Evolutionary conservation across 148 eudicot genomes (phyloP).

Genomic region (Spergularia bocconei): DNA sequence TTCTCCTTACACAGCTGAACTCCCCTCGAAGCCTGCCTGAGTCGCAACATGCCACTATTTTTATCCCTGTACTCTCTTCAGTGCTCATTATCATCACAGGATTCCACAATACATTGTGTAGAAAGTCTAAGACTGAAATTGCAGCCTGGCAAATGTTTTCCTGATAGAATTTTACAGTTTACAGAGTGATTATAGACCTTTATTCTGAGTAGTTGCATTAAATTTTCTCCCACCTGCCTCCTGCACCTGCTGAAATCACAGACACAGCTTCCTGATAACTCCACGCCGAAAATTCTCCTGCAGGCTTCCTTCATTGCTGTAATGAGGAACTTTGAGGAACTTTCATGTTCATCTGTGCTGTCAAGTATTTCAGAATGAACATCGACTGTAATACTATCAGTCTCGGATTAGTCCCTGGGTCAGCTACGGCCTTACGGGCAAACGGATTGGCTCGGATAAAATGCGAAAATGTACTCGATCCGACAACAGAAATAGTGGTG

Average conservation of each 20-base stretch:
- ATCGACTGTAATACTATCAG: not conserved
- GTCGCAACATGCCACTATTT: slow-evolving; percentile 44
- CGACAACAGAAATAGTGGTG: slow-evolving; percentile 22
- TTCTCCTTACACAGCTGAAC: slow-evolving; percentile 47
- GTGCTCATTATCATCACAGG: not conserved
- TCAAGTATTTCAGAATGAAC: no score
- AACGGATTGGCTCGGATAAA: no score
- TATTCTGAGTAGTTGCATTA: no score
- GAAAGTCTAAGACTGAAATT: no score
- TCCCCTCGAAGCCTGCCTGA: slow-evolving; percentile 37
- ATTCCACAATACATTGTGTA: not conserved
- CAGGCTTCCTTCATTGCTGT: no score
- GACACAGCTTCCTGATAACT: slow-evolving; percentile 27
- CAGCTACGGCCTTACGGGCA: not conserved
- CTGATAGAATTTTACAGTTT: no score
- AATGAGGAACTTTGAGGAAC: no score
- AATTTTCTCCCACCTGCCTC: not conserved
- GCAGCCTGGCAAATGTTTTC: no score
- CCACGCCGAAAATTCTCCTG: no score
- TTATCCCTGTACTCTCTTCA: slow-evolving; percentile 35
- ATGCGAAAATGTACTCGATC: slow-evolving; percentile 10
- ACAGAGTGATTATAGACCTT: no score
- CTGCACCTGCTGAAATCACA: not conserved
- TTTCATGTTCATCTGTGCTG: no score
- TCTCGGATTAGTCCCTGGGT: not conserved